A percentile compares a stretch with the other conserved stretches of the same genome.
phyloP scores from a whole-genome alignment of 106 monocot species.

The Apostasia shenzhenica region DNA sequence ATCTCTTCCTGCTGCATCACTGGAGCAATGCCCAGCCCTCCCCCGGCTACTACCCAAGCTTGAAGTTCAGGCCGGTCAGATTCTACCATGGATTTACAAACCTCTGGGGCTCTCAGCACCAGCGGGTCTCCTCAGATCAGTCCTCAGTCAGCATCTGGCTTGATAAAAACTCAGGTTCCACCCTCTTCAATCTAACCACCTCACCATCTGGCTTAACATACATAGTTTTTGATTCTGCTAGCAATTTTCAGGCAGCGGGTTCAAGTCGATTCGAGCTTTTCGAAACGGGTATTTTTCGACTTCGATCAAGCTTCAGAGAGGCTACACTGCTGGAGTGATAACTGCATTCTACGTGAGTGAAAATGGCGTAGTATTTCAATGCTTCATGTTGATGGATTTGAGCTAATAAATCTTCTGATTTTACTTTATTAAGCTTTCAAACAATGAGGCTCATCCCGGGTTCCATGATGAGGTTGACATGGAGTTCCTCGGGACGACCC shows the following conservation, averaged over 20 bases:
- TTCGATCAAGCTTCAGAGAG: conserved; percentile 58
- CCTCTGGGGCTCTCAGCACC: conserved; percentile 67
- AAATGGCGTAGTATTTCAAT: neutral
- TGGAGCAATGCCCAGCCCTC: conserved; percentile 41
- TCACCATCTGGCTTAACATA: conserved; percentile 6
- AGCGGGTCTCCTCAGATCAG: conserved; percentile 44
- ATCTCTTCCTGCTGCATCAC: neutral
- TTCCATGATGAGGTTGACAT: conserved; percentile 54
- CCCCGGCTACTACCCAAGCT: conserved; percentile 65
- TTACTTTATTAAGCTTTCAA: conserved; percentile 30
- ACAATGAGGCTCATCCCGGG: conserved; percentile 45
- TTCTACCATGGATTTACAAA: conserved; percentile 47
- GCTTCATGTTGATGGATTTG: neutral
- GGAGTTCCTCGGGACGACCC: conserved; percentile 53
- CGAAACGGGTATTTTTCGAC: conserved; percentile 55
- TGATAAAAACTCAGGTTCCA: conserved; percentile 47
- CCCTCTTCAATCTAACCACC: neutral
- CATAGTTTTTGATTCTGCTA: conserved; percentile 9
- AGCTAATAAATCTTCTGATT: neutral
- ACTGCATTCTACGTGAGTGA: conserved; percentile 44
- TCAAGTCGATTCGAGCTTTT: conserved; percentile 53
- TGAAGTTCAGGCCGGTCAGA: conserved; percentile 15
- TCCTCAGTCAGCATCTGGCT: conserved; percentile 59
- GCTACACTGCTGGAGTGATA: conserved; percentile 78
- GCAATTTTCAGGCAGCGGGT: conserved; percentile 34